A percentile compares a stretch with the other conserved stretches of the same genome.
These are phyloP conservation scores for Sporothrix brasiliensis DNA, from an alignment of 2,329 filamentous ascomycete genomes.

Conservation along the genomic window DNA sequence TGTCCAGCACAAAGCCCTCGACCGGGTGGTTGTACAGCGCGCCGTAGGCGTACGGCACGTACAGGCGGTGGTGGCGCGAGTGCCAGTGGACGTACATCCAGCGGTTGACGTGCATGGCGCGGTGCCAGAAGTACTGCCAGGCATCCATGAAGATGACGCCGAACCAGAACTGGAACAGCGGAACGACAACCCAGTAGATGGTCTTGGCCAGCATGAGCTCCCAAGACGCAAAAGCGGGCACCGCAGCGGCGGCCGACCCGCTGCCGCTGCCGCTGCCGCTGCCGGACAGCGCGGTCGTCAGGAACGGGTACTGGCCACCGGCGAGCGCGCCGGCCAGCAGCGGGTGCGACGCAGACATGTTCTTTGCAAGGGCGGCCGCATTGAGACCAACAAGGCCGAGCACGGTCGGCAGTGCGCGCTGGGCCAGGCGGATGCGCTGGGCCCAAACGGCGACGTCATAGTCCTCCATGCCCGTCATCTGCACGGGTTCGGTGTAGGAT, in stretches of 20 bases:
- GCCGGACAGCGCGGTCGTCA: slow-evolving; percentile 52
- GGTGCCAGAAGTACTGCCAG: slow-evolving; percentile 98
- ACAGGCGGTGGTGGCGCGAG: slow-evolving; percentile 92
- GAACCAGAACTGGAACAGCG: slow-evolving; percentile 72
- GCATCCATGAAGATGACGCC: slow-evolving; percentile 83
- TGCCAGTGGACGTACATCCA: slow-evolving; percentile 96
- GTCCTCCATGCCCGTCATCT: slow-evolving; percentile 74
- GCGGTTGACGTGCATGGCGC: slow-evolving; percentile 95
- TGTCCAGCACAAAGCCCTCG: slow-evolving; percentile 92
- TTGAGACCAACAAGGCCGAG: slow-evolving; percentile 76
- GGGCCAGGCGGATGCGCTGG: slow-evolving; percentile 74
- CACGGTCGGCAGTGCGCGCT: slow-evolving; percentile 73
- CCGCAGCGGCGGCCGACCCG: slow-evolving; percentile 52
- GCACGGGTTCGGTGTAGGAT: slow-evolving; percentile 70
- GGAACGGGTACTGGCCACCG: slow-evolving; percentile 78
- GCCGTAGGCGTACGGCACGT: slow-evolving; percentile 96
- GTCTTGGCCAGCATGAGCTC: slow-evolving; percentile 73
- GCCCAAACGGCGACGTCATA: slow-evolving; percentile 93
- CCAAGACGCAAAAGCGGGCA: slow-evolving; percentile 80
- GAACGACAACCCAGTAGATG: slow-evolving; percentile 79
- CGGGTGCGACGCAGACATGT: slow-evolving; percentile 70
- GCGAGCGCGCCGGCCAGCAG: slow-evolving; percentile 73
- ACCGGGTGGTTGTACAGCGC: slow-evolving; percentile 96
- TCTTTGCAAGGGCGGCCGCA: slow-evolving; percentile 72
- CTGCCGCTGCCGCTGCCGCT: background rate